Percentiles rank a stretch among this genome's conserved stretches.
phyloP scores from a whole-genome alignment of 371 early-diverging fungal genomes.

The Mortierella sp. region DNA sequence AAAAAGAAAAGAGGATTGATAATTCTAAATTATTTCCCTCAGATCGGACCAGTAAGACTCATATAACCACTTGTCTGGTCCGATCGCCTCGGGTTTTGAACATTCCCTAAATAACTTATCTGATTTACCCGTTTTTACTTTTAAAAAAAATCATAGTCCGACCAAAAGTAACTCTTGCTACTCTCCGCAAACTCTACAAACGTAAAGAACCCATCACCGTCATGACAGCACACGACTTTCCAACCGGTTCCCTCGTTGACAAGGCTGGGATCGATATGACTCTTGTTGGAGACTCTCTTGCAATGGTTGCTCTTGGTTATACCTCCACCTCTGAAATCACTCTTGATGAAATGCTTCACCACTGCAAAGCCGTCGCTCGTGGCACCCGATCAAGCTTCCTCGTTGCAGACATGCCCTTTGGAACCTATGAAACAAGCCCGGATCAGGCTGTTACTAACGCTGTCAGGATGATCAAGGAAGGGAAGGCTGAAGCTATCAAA shows the following conservation, averaged over 20 bases:
- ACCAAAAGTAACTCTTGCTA: constrained; percentile 86
- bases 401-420: constrained; percentile 93
- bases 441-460: constrained; percentile 82
- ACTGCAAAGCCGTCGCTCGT: constrained; percentile 89
- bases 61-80: not conserved
- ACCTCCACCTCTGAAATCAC: constrained; percentile 89
- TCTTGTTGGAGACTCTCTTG: constrained; percentile 96
- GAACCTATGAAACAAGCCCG: constrained; percentile 86
- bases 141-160: constrained; percentile 55
- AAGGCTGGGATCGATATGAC: constrained; percentile 86
- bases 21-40: not conserved
- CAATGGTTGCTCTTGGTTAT: constrained; percentile 95
- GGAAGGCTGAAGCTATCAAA: constrained; percentile 94
- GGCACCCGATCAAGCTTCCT: constrained; percentile 83
- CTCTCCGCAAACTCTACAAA: constrained; percentile 79
- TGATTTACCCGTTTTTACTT: not conserved
- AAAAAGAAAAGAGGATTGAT: constrained; percentile 15
- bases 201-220: constrained; percentile 81
- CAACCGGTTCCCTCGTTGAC: constrained; percentile 87
- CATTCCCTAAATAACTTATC: not conserved
- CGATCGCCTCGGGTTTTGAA: not conserved
- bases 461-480: constrained; percentile 89
- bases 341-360: constrained; percentile 96
- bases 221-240: constrained; percentile 93
- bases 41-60: not conserved